These are phyloP conservation scores for Zymoseptoria crescenta DNA, from an alignment of 2,329 filamentous ascomycete species.

Conservation along the genomic window DNA sequence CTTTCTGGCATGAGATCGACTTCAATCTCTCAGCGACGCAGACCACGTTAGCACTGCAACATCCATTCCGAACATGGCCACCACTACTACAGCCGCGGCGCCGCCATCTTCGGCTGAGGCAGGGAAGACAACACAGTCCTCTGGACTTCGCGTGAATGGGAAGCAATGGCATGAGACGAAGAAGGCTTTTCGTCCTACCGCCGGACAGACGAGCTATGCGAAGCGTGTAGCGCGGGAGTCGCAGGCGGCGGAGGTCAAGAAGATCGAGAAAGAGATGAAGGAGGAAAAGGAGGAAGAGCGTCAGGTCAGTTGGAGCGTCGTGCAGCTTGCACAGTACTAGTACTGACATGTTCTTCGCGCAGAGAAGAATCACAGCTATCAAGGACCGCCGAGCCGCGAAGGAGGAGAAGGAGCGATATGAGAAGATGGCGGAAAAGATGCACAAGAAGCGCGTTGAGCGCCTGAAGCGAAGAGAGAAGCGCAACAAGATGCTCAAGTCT, in stretches of 20 bases:
- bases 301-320: conserved; percentile 50
- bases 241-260: conserved; percentile 69
- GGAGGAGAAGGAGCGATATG: conserved; percentile 86
- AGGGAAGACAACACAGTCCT: conserved; percentile 16
- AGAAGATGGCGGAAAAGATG: conserved; percentile 96
- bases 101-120: conserved; percentile 28
- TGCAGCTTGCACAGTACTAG: background rate
- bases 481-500: conserved; percentile 66
- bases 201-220: conserved; percentile 70
- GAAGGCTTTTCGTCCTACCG: conserved; percentile 73
- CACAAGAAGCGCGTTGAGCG: conserved; percentile 90
- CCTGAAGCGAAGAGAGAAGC: conserved; percentile 90
- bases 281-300: conserved; percentile 59
- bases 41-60: no score
- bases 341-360: conserved; percentile 15
- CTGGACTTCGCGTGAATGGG: conserved; percentile 77
- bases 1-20: background rate
- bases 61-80: conserved; percentile 4
- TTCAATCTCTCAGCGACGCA: background rate
- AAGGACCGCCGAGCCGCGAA: conserved; percentile 81
- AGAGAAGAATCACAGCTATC: conserved; percentile 71
- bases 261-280: conserved; percentile 92
- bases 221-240: conserved; percentile 65
- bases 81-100: conserved; percentile 22
- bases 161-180: conserved; percentile 89